Evolutionary conservation across 495 filamentous ascomycete genomes (phyloP).

Genomic region (Podospora pseudopauciseta): DNA sequence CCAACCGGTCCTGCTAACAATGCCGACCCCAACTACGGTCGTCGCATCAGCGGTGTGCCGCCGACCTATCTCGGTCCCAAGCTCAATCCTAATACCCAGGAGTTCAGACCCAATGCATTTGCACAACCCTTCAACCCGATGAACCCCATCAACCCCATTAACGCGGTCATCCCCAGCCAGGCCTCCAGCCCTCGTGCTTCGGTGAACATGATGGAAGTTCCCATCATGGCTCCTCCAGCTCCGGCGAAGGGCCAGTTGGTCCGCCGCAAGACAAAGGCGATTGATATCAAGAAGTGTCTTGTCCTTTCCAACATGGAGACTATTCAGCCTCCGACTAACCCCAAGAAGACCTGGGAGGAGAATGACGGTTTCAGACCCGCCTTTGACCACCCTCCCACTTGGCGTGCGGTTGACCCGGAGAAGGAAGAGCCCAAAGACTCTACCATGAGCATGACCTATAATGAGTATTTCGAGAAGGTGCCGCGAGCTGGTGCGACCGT

Average conservation of each 20-base stretch:
- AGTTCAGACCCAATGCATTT: constrained; percentile 79
- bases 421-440: constrained; percentile 60
- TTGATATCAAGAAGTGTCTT: constrained; percentile 50
- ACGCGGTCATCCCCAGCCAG: constrained; percentile 43
- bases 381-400: constrained; percentile 75
- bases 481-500: constrained; percentile 50
- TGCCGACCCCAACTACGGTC: constrained; percentile 43
- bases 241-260: constrained; percentile 53
- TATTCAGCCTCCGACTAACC: constrained; percentile 59
- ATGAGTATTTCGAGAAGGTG: constrained; percentile 69
- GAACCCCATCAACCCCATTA: constrained; percentile 16
- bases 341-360: constrained; percentile 54
- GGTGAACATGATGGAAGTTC: constrained; percentile 43
- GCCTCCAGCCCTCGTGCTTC: constrained; percentile 63
- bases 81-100: constrained; percentile 77
- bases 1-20: constrained; percentile 53
- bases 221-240: constrained; percentile 42
- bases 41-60: constrained; percentile 44
- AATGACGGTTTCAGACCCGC: constrained; percentile 76
- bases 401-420: constrained; percentile 56
- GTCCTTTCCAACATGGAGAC: constrained; percentile 69
- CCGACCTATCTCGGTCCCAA: constrained; percentile 54
- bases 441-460: constrained; percentile 58
- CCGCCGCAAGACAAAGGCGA: constrained; percentile 58
- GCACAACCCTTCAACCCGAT: constrained; percentile 76